Evolutionary conservation across 495 filamentous ascomycete species (phyloP).

Genomic region (Arthonia radiata): DNA sequence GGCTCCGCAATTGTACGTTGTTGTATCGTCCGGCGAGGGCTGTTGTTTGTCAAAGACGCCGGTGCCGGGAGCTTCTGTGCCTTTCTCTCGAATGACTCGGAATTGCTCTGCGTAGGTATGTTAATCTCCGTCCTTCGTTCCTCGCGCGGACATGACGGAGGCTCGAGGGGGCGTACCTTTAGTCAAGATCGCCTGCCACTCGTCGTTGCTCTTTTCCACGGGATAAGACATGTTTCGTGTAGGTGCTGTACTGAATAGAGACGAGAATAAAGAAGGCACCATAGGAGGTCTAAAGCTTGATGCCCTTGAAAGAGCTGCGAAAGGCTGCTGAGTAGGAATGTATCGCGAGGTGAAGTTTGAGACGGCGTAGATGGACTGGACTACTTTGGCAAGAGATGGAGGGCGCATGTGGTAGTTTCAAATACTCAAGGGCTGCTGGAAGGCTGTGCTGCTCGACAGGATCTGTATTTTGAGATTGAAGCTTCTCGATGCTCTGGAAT

Average conservation of each 20-base stretch:
- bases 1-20: slow-evolving; percentile 64
- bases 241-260: slow-evolving; percentile 38
- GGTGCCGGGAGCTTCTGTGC: slow-evolving; percentile 56
- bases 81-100: slow-evolving; percentile 69
- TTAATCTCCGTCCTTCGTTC: not conserved
- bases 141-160: not conserved
- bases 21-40: slow-evolving; percentile 21
- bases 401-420: slow-evolving; percentile 38
- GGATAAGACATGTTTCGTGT: slow-evolving; percentile 49
- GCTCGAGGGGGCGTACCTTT: slow-evolving; percentile 27
- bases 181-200: slow-evolving; percentile 70
- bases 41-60: slow-evolving; percentile 76
- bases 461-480: no score
- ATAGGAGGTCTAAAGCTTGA: slow-evolving; percentile 19
- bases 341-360: slow-evolving; percentile 11
- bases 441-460: no score
- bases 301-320: not conserved
- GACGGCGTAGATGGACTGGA: slow-evolving; percentile 26
- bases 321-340: not conserved
- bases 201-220: slow-evolving; percentile 48
- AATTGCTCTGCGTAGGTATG: slow-evolving; percentile 50
- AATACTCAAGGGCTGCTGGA: no score
- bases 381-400: slow-evolving; percentile 20
- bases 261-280: slow-evolving; percentile 52
- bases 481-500: no score